Percentiles rank a stretch among this genome's conserved stretches.
Evolutionary conservation across 257 asterid genomes (phyloP).

Genomic region (Osmanthus fragrans): DNA sequence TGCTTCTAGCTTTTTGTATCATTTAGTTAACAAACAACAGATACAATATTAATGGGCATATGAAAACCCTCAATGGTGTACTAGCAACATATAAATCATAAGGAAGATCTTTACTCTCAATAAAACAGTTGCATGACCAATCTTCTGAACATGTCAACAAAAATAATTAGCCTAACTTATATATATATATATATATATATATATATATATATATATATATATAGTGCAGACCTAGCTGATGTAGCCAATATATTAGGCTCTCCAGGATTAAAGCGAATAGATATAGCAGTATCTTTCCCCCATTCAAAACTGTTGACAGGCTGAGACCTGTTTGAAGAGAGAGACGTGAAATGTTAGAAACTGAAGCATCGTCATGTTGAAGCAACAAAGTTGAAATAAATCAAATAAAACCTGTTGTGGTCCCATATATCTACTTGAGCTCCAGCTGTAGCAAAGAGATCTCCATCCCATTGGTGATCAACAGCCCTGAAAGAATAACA

Average conservation of each 20-base stretch:
- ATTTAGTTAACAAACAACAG: neutral
- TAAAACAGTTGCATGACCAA: conserved; percentile 2
- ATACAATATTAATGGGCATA: neutral
- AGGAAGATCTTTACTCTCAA: conserved; percentile 14
- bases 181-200: neutral
- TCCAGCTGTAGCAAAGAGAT: conserved; percentile 94
- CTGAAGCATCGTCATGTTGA: neutral
- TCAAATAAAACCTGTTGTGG: conserved; percentile 72
- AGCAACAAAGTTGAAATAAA: neutral
- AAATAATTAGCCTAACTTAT: conserved; percentile 14
- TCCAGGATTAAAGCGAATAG: conserved; percentile 94
- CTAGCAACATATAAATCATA: conserved; percentile 15
- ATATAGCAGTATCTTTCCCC: conserved; percentile 73
- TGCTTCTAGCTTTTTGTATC: neutral
- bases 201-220: too few species aligned
- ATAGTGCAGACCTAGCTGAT: conserved; percentile 67
- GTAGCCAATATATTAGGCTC: conserved; percentile 89
- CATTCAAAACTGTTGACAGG: conserved; percentile 85
- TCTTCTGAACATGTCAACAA: neutral
- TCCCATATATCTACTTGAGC: conserved; percentile 98
- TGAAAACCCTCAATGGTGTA: neutral
- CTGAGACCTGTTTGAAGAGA: conserved; percentile 71
- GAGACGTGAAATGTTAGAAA: conserved; percentile 21
- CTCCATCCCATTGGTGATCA: conserved; percentile 92
- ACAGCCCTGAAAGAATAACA: conserved; percentile 61